Evolutionary conservation across 164 flowering plant genomes (phyloP), one percentile per base, ranked within the genome.

Genomic region (Aristolochia fimbriata): DNA sequence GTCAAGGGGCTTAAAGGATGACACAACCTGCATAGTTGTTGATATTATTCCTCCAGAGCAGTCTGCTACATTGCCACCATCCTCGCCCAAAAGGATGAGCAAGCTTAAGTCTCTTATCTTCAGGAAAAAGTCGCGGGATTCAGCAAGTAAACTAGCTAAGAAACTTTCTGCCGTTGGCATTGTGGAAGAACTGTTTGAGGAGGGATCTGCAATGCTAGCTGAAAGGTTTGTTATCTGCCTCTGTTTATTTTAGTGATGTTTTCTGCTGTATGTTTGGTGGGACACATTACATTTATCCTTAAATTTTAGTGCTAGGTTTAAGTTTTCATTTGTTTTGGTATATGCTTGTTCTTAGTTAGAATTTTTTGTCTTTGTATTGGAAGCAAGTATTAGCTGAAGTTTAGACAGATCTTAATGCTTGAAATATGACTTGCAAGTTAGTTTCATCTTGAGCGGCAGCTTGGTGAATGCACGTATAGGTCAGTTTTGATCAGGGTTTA

Each of bases 181-280:
- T 6, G 95, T 87, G 49, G 97, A 90, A 70, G 97, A 90, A 64
- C 71, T 90, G 24, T 90, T 85, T 70, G 97, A 90, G 76, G 97
- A 87, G 71, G 97, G 97, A 37, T 90, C 97, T 3, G 97, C 92
- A 37, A 87, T 90, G 88, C 89, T 90, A 58, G 87, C 95, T 45
- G 97, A 90, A 72, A 87, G 97, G 95, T 85, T 46, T 58, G 78
- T 58, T 12, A 4, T 51, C 21, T 24, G 22, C 15, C 15, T 51
- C 22, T 49, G 19, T 49, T 49, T 49, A 21, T 49, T 49, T 49
- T 6, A 13, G 51, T 19, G 15, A 9, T 2, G n/a, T n/a, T n/a
- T n/a, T n/a, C n/a, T n/a, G n/a, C n/a, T n/a, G n/a, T n/a, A n/a
- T n/a, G n/a, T n/a, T n/a, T n/a, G n/a, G n/a, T n/a, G n/a, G n/a